These are phyloP conservation scores for Nemania serpens DNA, from an alignment of 2,329 filamentous ascomycete genomes.

Conservation along the genomic window DNA sequence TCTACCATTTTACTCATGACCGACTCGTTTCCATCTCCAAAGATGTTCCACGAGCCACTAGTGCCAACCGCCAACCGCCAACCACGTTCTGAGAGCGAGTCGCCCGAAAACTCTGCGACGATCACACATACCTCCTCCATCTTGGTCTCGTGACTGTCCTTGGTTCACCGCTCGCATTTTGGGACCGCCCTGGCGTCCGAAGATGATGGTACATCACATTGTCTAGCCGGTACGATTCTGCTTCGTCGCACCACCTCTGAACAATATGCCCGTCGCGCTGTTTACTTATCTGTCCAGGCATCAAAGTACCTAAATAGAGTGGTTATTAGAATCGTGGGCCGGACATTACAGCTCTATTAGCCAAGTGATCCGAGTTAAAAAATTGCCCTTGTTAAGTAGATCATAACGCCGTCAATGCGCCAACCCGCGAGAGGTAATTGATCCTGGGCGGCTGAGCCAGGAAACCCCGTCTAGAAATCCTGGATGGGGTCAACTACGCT, in stretches of 20 bases:
- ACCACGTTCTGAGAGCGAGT: constrained; percentile 4
- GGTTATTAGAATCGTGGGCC: not conserved
- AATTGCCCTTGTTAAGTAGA: not conserved
- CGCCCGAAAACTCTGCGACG: not conserved
- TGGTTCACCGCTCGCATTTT: constrained; percentile 20
- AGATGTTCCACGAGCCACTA: constrained; percentile 15
- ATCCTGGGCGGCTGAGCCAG: not conserved
- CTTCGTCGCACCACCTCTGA: not conserved
- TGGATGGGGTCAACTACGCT: not conserved
- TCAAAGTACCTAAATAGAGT: not conserved
- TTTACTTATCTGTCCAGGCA: not conserved
- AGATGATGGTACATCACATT: not conserved
- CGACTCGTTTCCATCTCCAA: not conserved
- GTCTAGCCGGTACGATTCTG: not conserved
- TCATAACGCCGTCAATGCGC: constrained; percentile 7
- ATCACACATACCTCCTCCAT: constrained; percentile 13
- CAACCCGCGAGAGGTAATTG: constrained; percentile 3
- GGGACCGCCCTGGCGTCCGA: not conserved
- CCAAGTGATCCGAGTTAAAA: constrained; percentile 21
- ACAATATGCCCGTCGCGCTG: constrained; percentile 1
- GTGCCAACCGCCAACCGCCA: not conserved
- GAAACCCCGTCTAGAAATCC: constrained; percentile 15
- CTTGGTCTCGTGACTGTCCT: constrained; percentile 10
- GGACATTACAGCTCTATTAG: constrained; percentile 22
- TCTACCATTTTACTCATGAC: no score